These are phyloP conservation scores for Penicillium occitanis DNA, from an alignment of 2,329 filamentous ascomycete species.

Conservation along the genomic window DNA sequence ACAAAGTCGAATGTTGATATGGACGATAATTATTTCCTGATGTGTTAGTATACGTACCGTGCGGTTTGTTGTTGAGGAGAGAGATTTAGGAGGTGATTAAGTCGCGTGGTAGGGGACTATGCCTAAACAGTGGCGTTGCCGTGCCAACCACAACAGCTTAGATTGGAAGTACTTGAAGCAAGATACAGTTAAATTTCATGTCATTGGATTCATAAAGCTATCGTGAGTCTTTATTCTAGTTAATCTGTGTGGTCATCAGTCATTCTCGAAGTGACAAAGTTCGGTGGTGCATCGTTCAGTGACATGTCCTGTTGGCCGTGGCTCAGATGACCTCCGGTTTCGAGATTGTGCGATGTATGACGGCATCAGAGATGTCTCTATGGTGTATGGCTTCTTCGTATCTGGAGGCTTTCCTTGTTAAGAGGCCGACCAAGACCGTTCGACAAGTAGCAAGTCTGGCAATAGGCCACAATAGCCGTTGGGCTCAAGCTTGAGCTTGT, in stretches of 20 bases:
- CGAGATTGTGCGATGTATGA: background rate
- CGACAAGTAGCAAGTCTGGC: background rate
- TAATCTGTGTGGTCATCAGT: background rate
- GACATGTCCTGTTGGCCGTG: background rate
- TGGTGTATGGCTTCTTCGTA: background rate
- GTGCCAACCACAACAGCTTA: slow-evolving; percentile 9
- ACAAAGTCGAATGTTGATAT: background rate
- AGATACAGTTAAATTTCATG: background rate
- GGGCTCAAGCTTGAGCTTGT: slow-evolving; percentile 18
- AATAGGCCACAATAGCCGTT: background rate
- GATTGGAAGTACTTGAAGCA: background rate
- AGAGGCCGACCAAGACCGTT: background rate
- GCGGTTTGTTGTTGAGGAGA: background rate
- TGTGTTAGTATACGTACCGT: slow-evolving; percentile 6
- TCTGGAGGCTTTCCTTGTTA: background rate
- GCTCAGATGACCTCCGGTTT: background rate
- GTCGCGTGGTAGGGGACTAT: slow-evolving; percentile 21
- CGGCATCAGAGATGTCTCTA: background rate
- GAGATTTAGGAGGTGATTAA: background rate
- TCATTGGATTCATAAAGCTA: slow-evolving; percentile 3
- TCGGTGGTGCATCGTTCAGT: background rate
- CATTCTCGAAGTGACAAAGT: background rate
- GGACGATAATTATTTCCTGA: slow-evolving; percentile 1
- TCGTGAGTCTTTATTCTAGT: background rate
- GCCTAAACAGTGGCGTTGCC: slow-evolving; percentile 6